A percentile compares a stretch with the other conserved stretches of the same genome.
These are phyloP conservation scores for Backusella mclennaniae DNA, from an alignment of 192 early-diverging fungal species.

Conservation along the genomic window DNA sequence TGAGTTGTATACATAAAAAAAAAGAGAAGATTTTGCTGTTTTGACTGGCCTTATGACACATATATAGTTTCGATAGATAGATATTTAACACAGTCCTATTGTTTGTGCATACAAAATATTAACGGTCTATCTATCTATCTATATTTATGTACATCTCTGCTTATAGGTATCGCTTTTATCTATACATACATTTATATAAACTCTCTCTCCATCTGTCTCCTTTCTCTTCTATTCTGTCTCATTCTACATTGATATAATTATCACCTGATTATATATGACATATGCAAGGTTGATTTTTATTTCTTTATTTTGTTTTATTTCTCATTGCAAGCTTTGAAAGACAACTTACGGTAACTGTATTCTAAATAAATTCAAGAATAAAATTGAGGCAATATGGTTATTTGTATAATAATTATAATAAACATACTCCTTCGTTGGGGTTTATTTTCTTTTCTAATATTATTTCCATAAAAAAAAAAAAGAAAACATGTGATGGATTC, in stretches of 20 bases:
- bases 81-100: not conserved
- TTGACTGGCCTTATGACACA: not conserved
- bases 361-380: conserved; percentile 2
- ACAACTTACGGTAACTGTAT: not conserved
- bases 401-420: not conserved
- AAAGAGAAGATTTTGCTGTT: not conserved
- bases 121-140: not conserved
- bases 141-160: not conserved
- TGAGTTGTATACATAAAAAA: not conserved
- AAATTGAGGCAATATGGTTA: not conserved
- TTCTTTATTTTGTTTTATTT: not conserved
- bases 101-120: not conserved
- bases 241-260: not conserved
- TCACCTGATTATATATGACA: not conserved
- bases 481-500: not conserved
- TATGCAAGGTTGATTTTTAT: not conserved
- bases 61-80: not conserved
- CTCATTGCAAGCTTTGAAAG: conserved; percentile 6
- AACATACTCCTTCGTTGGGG: not conserved
- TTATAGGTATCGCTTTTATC: not conserved
- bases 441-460: not conserved
- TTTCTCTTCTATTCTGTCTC: not conserved
- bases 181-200: not conserved
- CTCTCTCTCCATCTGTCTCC: not conserved
- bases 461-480: not conserved